Evolutionary conservation across 495 filamentous ascomycete species (phyloP), one percentile per base, ranked within the genome.

Genomic region (Hyphodiscus hymeniophilus): DNA sequence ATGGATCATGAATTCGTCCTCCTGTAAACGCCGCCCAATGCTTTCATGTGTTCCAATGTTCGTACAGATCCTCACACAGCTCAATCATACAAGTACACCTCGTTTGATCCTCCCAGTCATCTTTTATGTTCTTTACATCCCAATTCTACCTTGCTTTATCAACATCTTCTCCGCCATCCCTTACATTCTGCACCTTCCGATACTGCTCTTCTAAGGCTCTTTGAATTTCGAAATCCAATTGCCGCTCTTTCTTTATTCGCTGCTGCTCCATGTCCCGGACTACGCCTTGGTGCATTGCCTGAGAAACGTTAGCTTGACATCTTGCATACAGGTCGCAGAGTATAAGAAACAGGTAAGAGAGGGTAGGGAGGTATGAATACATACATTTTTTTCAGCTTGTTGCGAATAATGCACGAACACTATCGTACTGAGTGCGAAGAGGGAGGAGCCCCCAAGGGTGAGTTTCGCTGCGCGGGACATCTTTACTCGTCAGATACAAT

Each of bases 281-380:
- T 7, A 99, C 92, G 13, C 94, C 94, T 47, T 79, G 77, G 61
- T 99, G 92, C 92, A 99, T 99, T 34, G 87, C 85, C 91, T 95
- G 60, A 21, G 20, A 4, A 21, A 48, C 47, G 53, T 54, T 41
- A 43, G 42, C 51, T 41, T 40, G 6, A 16, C 3, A 49, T 6
- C 13, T 23, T 41, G 13, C 41, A 10, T 15, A 28, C 34, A 20
- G 12, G 4, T 28, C 42, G 21, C 33, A 17, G 22, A 47, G 36
- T 34, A 10, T 51, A n/a, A 20, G 26, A 21, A 40, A 47, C 28
- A 44, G 11, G 34, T 26, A 17, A 38, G 47, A 59, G 50, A 50
- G 41, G 38, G 48, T 32, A 24, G 20, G 17, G 12, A 38, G 46
- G 26, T 30, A 54, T 28, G 32, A 15, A 24, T 2, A 64, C 76